Evolutionary conservation across 1,284 basidiomycete species (phyloP), one percentile per base, ranked within the genome.

Genomic region (Mycena sp.): DNA sequence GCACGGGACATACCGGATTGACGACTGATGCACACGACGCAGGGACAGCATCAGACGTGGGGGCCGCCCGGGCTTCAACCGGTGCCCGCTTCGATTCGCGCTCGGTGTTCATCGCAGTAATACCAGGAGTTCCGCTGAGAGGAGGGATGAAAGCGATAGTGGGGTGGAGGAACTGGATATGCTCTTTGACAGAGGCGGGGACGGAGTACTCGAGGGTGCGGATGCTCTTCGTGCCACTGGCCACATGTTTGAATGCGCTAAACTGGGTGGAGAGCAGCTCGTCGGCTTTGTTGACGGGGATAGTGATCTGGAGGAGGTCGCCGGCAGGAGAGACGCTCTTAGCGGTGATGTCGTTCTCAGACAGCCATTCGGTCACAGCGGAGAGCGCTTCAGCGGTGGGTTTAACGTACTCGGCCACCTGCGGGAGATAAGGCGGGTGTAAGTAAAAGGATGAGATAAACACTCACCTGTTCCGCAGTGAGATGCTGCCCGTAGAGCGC

Each of bases 151-250:
- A 66, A 26, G 61, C 51, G 9, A 57, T 21, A 11, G 61, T 66
- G 1, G 64, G 64, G 35, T 66, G 64, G 14, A 66, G 30, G 35
- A 52, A 63, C 11, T 50, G 43, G 37, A 66, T 57, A 12, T 54
- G 50, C 32, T 12, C 1, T 45, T 45, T 23, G 3, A 66, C 52
- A 6, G 43, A 52, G 5, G 51, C 56, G n/a, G 64, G 64, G 26
- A 66, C 19, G 11, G 64, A 58, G 43, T 66, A 66, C 28, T 44
- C 16, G n/a, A 66, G 53, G 10, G 64, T 59, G 60, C 64, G 64
- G 10, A 66, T 29, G 43, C 45, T 52, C 32, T 30, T 53, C 41
- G 25, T 54, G 16, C 61, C 61, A 44, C 44, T 61, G 43, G 30
- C 61, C 25, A 58, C 10, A 23, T 67, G 65, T 37, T 19, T 55